Evolutionary conservation across 345 rosid genomes (phyloP).

Genomic region (Arabidopsis thaliana): DNA sequence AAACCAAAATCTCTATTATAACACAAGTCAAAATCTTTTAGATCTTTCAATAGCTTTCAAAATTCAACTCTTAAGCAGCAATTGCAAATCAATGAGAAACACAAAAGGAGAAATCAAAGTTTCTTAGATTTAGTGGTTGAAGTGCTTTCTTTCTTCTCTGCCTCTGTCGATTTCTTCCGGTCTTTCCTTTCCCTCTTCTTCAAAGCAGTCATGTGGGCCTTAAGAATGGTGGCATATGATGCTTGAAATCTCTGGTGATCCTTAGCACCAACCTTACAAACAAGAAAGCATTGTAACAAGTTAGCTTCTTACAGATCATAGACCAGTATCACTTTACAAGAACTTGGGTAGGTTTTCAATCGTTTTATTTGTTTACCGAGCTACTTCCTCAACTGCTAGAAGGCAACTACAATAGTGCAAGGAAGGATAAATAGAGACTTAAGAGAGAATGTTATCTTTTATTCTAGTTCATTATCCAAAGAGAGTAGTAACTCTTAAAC

Average conservation of each 20-base stretch:
- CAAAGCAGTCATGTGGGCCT: slow-evolving; percentile 87
- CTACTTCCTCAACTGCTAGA: neutral
- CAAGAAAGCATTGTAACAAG: slow-evolving; percentile 23
- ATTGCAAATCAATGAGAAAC: slow-evolving; percentile 29
- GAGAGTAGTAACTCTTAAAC: neutral
- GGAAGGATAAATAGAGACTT: neutral
- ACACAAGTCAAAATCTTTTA: slow-evolving; percentile 23
- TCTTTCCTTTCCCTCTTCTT: slow-evolving; percentile 97
- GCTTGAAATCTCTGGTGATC: slow-evolving; percentile 96
- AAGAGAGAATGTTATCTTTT: neutral
- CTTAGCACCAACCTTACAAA: slow-evolving; percentile 73
- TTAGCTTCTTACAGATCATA: slow-evolving; percentile 21
- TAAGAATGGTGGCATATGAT: slow-evolving; percentile 88
- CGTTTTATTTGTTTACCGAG: neutral
- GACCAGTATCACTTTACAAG: neutral
- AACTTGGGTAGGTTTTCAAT: neutral
- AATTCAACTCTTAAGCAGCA: slow-evolving; percentile 27
- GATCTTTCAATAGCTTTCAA: slow-evolving; percentile 37
- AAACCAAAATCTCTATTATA: slow-evolving; percentile 27
- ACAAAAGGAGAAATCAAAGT: slow-evolving; percentile 22
- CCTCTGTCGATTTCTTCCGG: slow-evolving; percentile 72
- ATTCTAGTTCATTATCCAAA: neutral
- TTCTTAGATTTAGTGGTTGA: slow-evolving; percentile 44
- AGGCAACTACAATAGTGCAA: neutral
- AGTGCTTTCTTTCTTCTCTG: slow-evolving; percentile 55